Conservation (phyloP, 306 rosid species). For the Styphnolobium japonicum region DNA sequence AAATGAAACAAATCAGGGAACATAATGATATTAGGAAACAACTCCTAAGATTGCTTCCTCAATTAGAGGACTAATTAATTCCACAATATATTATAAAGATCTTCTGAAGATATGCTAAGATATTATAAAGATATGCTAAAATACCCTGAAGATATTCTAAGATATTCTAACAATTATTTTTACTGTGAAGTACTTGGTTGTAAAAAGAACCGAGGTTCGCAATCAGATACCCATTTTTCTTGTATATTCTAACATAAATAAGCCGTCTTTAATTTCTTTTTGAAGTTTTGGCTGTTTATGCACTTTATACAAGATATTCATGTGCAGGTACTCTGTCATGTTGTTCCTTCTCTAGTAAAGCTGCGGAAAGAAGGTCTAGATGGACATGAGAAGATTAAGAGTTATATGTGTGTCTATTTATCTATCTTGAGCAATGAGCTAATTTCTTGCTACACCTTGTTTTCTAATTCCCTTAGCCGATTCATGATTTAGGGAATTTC, state of each 20-base stretch:
- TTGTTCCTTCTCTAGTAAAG: constrained; percentile 89
- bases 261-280: background rate
- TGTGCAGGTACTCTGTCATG: constrained; percentile 81
- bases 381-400: constrained; percentile 96
- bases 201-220: background rate
- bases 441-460: constrained; percentile 38
- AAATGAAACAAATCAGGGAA: no score
- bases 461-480: background rate
- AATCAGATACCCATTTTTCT: constrained; percentile 1
- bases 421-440: constrained; percentile 60
- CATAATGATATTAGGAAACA: no score
- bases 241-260: background rate
- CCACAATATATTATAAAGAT: no score
- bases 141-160: no score
- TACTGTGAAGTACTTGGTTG: constrained; percentile 7
- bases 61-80: no score
- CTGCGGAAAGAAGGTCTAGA: constrained; percentile 98
- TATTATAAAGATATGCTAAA: no score
- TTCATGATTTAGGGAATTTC: constrained; percentile 26
- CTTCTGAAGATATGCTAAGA: no score
- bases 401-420: constrained; percentile 94
- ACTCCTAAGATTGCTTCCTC: no score
- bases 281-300: background rate
- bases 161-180: no score
- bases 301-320: constrained; percentile 14